Evolutionary conservation across 352 stramenopile genomes (phyloP).

Genomic region (Phytophthora sp.): DNA sequence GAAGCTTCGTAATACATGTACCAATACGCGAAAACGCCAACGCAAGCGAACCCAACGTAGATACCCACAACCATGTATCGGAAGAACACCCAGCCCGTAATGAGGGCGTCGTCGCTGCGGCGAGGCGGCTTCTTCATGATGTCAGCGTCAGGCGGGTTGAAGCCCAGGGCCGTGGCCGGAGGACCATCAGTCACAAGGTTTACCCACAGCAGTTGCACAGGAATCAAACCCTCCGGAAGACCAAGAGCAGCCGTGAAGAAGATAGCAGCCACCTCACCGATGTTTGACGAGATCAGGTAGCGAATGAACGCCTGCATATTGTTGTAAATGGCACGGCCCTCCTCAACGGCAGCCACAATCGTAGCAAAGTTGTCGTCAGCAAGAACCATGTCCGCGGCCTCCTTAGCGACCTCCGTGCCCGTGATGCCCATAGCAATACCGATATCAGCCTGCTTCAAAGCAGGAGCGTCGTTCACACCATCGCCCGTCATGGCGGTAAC

Average conservation of each 20-base stretch:
- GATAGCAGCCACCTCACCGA: slow-evolving; percentile 98
- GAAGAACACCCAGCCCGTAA: slow-evolving; percentile 98
- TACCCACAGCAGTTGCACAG: slow-evolving; percentile 99
- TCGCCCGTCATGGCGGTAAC: slow-evolving; percentile 98
- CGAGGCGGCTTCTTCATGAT: slow-evolving; percentile 97
- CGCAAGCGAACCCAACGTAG: slow-evolving; percentile 92
- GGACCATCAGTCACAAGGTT: slow-evolving; percentile 99
- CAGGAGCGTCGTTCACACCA: slow-evolving; percentile 99
- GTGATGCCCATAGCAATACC: slow-evolving; percentile 98
- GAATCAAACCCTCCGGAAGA: slow-evolving; percentile 97
- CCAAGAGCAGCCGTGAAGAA: slow-evolving; percentile 97
- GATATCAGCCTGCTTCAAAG: slow-evolving; percentile 98
- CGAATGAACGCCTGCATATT: slow-evolving; percentile 99
- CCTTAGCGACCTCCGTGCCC: slow-evolving; percentile 98
- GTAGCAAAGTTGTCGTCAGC: slow-evolving; percentile 99
- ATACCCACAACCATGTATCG: slow-evolving; percentile 97
- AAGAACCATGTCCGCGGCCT: slow-evolving; percentile 98
- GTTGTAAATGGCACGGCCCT: slow-evolving; percentile 91
- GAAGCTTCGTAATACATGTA: slow-evolving; percentile 93
- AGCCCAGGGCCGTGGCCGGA: slow-evolving; percentile 97
- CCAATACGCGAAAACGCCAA: slow-evolving; percentile 94
- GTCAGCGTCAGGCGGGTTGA: slow-evolving; percentile 98
- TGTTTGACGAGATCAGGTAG: slow-evolving; percentile 99
- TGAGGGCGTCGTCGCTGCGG: slow-evolving; percentile 96
- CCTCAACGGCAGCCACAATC: slow-evolving; percentile 94